A percentile compares a stretch with the other conserved stretches of the same genome.
phyloP scores from a whole-genome alignment of 176 grass and related monocot genomes.

The Bothriochloa decipiens region DNA sequence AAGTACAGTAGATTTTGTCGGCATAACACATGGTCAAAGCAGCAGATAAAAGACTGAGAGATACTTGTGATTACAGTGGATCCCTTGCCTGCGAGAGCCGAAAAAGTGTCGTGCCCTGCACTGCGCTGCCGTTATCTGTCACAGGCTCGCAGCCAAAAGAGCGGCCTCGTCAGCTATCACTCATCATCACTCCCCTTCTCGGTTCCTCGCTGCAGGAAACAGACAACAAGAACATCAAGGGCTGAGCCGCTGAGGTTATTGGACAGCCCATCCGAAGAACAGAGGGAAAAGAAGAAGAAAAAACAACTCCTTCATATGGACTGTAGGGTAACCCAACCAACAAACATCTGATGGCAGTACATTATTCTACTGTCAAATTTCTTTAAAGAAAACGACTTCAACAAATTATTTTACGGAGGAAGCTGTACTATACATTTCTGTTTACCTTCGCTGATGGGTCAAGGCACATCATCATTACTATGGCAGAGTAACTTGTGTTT shows the following conservation, averaged over 20 bases:
- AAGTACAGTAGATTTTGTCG: not conserved
- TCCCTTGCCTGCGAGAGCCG: not conserved
- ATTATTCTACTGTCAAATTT: too few relatives aligned
- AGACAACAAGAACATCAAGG: not conserved
- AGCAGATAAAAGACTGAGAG: conserved; percentile 7
- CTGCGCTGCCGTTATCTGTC: too few relatives aligned
- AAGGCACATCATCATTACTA: conserved; percentile 39
- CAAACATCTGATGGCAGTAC: too few relatives aligned
- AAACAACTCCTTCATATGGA: too few relatives aligned
- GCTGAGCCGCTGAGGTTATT: not conserved
- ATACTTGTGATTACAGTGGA: conserved; percentile 26
- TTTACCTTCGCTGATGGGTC: not conserved
- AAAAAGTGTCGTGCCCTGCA: conserved; percentile 22
- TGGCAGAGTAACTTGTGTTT: conserved; percentile 24
- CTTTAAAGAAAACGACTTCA: too few relatives aligned
- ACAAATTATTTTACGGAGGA: too few relatives aligned
- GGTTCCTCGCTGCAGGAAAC: conserved; percentile 4
- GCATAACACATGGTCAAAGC: conserved; percentile 42
- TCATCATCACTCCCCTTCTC: not conserved
- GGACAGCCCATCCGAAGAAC: too few relatives aligned
- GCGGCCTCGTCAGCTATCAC: conserved; percentile 21
- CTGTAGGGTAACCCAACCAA: too few relatives aligned
- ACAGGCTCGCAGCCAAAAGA: conserved; percentile 1
- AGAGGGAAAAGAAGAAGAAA: too few relatives aligned
- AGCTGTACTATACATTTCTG: not conserved